Conservation (phyloP, 2,329 filamentous ascomycete genomes). For the Calonectria multiphialidica region DNA sequence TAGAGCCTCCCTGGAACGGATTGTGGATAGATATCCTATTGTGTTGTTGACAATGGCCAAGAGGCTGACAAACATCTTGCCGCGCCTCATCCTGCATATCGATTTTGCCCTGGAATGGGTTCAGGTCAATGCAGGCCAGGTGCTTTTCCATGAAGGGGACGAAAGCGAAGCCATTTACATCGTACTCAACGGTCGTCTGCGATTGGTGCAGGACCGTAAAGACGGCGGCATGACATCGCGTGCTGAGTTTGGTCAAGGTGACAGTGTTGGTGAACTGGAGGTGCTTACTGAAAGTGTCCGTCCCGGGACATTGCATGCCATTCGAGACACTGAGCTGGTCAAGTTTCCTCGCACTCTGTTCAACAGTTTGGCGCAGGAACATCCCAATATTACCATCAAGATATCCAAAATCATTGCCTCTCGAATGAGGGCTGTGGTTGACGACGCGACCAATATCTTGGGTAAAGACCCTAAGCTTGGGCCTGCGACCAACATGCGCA, state of each 20-base stretch:
- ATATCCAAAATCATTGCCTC: slow-evolving; percentile 99
- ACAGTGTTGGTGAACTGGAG: slow-evolving; percentile 96
- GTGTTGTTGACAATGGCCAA: slow-evolving; percentile 97
- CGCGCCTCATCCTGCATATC: slow-evolving; percentile 92
- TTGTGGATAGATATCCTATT: slow-evolving; percentile 92
- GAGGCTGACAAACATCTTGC: slow-evolving; percentile 87
- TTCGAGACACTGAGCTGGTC: slow-evolving; percentile 94
- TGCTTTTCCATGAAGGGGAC: slow-evolving; percentile 92
- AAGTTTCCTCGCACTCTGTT: slow-evolving; percentile 97
- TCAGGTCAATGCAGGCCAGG: slow-evolving; percentile 93
- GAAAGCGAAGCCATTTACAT: slow-evolving; percentile 99
- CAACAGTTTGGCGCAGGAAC: slow-evolving; percentile 96
- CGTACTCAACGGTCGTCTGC: slow-evolving; percentile 91
- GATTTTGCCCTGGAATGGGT: slow-evolving; percentile 99
- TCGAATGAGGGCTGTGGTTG: slow-evolving; percentile 89
- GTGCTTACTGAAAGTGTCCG: slow-evolving; percentile 94
- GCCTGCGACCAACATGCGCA: slow-evolving; percentile 66
- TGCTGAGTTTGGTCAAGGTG: slow-evolving; percentile 95
- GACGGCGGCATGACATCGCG: slow-evolving; percentile 87
- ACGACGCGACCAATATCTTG: slow-evolving; percentile 79
- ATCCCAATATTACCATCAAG: slow-evolving; percentile 98
- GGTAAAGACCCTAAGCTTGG: slow-evolving; percentile 74
- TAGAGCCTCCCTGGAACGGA: slow-evolving; percentile 85
- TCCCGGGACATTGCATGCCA: slow-evolving; percentile 93
- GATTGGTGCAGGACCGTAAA: slow-evolving; percentile 84